Evolutionary conservation across 2,329 filamentous ascomycete species (phyloP), one percentile per base, ranked within the genome.

Genomic region (Paracorniculantispora psalliotae): DNA sequence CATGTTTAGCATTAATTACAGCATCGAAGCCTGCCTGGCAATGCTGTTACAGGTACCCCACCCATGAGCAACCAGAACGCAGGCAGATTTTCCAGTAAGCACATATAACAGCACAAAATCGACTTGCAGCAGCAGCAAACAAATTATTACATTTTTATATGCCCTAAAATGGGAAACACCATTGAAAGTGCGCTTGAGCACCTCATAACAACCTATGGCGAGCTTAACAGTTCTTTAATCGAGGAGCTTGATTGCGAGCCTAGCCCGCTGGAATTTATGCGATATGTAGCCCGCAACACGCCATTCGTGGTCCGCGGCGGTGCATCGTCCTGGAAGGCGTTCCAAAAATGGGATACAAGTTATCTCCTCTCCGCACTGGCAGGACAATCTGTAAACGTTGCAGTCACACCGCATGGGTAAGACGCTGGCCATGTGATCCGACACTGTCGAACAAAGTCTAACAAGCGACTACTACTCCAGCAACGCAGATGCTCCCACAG

Each of bases 201-300:
- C 59, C 79, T 92, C 23, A 81, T 93, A 63, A 79, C 76, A 12
- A 83, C 79, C n/a, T 92, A 90, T 72, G 83, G 88, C 67, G 89
- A 91, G 64, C 81, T 92, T 57, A 93, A 93, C 68, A 72, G 79
- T 59, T 69, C 75, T 23, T 65, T 67, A 17, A 77, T 92, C 59
- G 81, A 88, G 48, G 84, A 86, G 64, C 78, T 92, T 2, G 46
- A 76, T 15, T 77, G 82, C 44, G 83, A 87, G 51, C 90, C 90
- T 4, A 89, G 86, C 28, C 82, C 90, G 0, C 80, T 94, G 6
- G 87, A 92, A 67, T 93, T 93, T 69, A 88, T 92, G 85, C 83
- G 88, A 66, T 88, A 85, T 71, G 89, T 92, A 21, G 81, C 87
- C 17, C 80, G 77, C 37, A 94, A 93, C 68, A 81, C 84, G 1